These are phyloP conservation scores for Aspergillus heteromorphus DNA, from an alignment of 495 filamentous ascomycete species.

Conservation along the genomic window DNA sequence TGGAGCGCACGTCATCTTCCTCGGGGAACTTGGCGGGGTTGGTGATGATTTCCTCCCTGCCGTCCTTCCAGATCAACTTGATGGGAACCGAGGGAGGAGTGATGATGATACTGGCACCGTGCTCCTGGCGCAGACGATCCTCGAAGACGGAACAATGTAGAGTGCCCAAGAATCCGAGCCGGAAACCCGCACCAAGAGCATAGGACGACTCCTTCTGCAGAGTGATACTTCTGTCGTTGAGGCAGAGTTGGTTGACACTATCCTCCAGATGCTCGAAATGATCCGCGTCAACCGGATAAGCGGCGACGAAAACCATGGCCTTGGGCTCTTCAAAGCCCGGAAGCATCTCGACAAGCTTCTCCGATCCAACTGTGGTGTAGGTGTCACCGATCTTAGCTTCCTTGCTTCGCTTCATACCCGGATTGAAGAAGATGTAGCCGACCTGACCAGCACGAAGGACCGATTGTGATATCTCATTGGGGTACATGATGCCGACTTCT, in stretches of 20 bases:
- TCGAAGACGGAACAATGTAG: constrained; percentile 98
- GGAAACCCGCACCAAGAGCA: constrained; percentile 88
- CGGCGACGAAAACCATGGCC: constrained; percentile 97
- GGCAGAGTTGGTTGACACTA: constrained; percentile 85
- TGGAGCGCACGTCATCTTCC: constrained; percentile 51
- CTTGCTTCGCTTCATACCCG: constrained; percentile 92
- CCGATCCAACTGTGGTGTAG: constrained; percentile 76
- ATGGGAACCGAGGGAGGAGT: constrained; percentile 93
- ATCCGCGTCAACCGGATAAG: constrained; percentile 85
- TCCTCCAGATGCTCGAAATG: constrained; percentile 86
- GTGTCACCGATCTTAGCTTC: constrained; percentile 97
- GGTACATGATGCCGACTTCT: constrained; percentile 96
- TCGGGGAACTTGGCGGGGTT: constrained; percentile 88
- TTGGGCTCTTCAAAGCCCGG: constrained; percentile 97
- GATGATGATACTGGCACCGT: constrained; percentile 93
- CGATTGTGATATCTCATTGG: constrained; percentile 75
- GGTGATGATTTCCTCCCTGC: constrained; percentile 65
- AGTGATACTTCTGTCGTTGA: constrained; percentile 94
- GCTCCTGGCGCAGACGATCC: constrained; percentile 90
- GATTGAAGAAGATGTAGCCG: constrained; percentile 94
- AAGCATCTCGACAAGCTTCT: constrained; percentile 70
- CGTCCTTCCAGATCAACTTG: constrained; percentile 72
- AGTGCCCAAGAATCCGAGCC: constrained; percentile 91
- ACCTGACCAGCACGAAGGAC: constrained; percentile 85
- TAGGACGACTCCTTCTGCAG: constrained; percentile 90